These are phyloP conservation scores for Trichoderma parareesei DNA, from an alignment of 495 filamentous ascomycete genomes.

Conservation along the genomic window DNA sequence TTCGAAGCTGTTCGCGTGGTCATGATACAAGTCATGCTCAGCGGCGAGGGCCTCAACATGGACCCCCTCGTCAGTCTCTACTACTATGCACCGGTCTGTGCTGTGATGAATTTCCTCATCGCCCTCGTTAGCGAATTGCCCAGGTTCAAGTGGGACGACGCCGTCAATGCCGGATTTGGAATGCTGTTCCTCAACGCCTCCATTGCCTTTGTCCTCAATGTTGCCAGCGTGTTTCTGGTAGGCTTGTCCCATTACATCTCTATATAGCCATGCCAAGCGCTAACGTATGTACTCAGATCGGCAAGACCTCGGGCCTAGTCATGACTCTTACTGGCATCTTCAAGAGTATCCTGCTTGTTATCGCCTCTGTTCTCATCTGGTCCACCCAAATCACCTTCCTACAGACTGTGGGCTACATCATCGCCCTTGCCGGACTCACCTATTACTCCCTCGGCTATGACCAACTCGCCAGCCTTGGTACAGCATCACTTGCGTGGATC, in stretches of 20 bases:
- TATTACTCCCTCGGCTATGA: conserved; percentile 62
- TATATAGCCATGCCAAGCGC: conserved; percentile 4
- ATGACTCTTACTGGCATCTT: conserved; percentile 69
- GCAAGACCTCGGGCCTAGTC: conserved; percentile 68
- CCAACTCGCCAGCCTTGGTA: conserved; percentile 55
- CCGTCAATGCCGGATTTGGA: conserved; percentile 48
- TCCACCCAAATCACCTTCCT: conserved; percentile 48
- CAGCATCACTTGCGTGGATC: conserved; percentile 51
- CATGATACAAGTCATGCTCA: conserved; percentile 67
- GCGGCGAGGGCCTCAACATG: conserved; percentile 62
- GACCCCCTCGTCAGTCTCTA: conserved; percentile 77
- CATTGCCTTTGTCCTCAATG: conserved; percentile 71
- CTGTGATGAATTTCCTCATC: conserved; percentile 63
- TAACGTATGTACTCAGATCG: conserved; percentile 45
- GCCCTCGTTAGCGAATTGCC: conserved; percentile 52
- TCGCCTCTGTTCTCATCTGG: conserved; percentile 58
- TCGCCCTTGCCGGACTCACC: conserved; percentile 54
- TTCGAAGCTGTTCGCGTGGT: conserved; percentile 72
- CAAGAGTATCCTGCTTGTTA: conserved; percentile 67
- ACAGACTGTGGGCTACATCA: conserved; percentile 58
- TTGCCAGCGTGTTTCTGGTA: conserved; percentile 69
- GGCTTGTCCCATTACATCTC: conserved; percentile 9
- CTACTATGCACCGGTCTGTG: conserved; percentile 76
- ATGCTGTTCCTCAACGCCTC: conserved; percentile 57
- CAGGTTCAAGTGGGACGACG: conserved; percentile 43